Evolutionary conservation across 495 filamentous ascomycete genomes (phyloP), one percentile per base, ranked within the genome.

Genomic region (Lineolata rhizophorae): DNA sequence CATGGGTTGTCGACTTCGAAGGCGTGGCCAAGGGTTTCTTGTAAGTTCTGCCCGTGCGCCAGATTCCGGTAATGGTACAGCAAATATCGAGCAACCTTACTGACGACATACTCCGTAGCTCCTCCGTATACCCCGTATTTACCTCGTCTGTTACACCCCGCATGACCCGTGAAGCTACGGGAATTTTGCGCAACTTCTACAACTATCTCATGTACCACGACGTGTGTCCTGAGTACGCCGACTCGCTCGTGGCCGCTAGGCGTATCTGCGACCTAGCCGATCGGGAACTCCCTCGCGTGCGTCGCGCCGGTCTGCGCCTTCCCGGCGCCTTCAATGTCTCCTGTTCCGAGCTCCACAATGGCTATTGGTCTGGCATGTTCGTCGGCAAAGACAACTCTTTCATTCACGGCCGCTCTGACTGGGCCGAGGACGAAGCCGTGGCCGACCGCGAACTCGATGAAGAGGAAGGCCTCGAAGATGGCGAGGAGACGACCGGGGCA

Each of bases 171-270:
- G n/a, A n/a, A n/a, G n/a, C n/a, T n/a, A n/a, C n/a, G n/a, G n/a
- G n/a, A n/a, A 66, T 87, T 3, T 58, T 94, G 29, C 64, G 64
- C 31, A 92, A 87, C 50, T 93, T 94, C 50, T 64, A 91, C 35
- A 82, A 81, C 40, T 97, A 93, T 42, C 60, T 94, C 5, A 57
- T 82, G 9, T 63, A 64, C 35, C 85, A 94, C 43, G 60, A 76
- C 21, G 87, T 91, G 10, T 90, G 80, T 39, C 75, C 76, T 6
- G 10, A 11, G 27, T 12, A 11, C 16, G 14, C 6, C 6, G 27
- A 30, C 8, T 63, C 77, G 38, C 61, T 95, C 31, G 49, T 65
- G 18, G 58, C 57, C 2, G 84, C 83, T 2, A 59, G 72, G 15
- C 47, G 42, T 2, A 47, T 82, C 25, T 93, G 83, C 42, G 64